Percentiles rank a stretch among this genome's conserved stretches.
Conservation (phyloP, 2,329 filamentous ascomycete species). For the Drechslerella coelobrocha region DNA sequence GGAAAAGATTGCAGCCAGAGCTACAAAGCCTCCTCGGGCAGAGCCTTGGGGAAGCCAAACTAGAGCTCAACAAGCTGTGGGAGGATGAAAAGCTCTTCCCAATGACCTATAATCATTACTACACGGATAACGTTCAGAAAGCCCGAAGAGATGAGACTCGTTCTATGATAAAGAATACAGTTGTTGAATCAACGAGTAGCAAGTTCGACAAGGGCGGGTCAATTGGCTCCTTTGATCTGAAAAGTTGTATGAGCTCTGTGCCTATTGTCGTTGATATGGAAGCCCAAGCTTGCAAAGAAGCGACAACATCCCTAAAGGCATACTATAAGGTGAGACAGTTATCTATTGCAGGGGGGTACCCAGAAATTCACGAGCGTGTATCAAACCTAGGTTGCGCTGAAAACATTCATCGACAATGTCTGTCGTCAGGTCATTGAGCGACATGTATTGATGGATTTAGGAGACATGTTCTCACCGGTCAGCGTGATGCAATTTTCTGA, state of each 20-base stretch:
- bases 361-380: neutral
- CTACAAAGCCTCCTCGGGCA: slow-evolving; percentile 40
- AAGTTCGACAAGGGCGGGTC: too few relatives aligned
- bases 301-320: slow-evolving; percentile 55
- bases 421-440: slow-evolving; percentile 57
- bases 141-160: slow-evolving; percentile 37
- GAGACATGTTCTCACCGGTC: slow-evolving; percentile 55
- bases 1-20: slow-evolving; percentile 38
- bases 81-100: slow-evolving; percentile 56
- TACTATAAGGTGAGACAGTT: slow-evolving; percentile 56
- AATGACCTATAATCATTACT: slow-evolving; percentile 59
- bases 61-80: slow-evolving; percentile 55
- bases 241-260: too few relatives aligned
- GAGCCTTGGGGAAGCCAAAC: slow-evolving; percentile 36
- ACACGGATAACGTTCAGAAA: slow-evolving; percentile 56
- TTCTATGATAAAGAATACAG: neutral
- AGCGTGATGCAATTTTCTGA: slow-evolving; percentile 52
- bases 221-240: too few relatives aligned
- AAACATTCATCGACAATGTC: slow-evolving; percentile 57
- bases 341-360: neutral
- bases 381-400: slow-evolving; percentile 55
- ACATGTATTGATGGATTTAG: slow-evolving; percentile 56
- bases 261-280: slow-evolving; percentile 55
- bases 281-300: slow-evolving; percentile 55
- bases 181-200: slow-evolving; percentile 8